Conservation (phyloP, 176 grass and related monocot species). For the Oryza officinalis region DNA sequence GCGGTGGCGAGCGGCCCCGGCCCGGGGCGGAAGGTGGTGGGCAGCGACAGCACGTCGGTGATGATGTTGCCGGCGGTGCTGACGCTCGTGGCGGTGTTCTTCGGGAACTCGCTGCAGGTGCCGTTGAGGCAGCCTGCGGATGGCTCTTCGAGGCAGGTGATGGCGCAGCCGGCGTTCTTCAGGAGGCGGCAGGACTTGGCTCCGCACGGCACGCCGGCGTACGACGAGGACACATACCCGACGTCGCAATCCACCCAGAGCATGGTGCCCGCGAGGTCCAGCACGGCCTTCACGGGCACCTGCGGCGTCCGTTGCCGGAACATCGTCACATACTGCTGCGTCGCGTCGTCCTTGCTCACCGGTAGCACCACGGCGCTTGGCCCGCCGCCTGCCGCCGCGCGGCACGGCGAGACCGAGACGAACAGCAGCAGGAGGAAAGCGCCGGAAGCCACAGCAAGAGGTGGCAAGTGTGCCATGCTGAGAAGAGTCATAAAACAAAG, state of each 20-base stretch:
- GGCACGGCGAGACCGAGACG: conserved; percentile 1
- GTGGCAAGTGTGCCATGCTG: background rate
- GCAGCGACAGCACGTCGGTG: conserved; percentile 34
- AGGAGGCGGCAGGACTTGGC: conserved; percentile 30
- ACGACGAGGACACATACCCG: conserved; percentile 43
- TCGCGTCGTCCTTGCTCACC: conserved; percentile 37
- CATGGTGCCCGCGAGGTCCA: conserved; percentile 48
- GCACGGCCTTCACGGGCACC: conserved; percentile 27
- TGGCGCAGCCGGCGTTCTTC: background rate
- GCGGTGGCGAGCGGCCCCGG: conserved; percentile 26
- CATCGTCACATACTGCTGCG: conserved; percentile 45
- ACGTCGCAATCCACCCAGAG: conserved; percentile 54
- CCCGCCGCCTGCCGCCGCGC: background rate
- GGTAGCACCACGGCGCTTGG: conserved; percentile 41
- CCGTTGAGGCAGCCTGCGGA: conserved; percentile 38
- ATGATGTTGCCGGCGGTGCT: conserved; percentile 31
- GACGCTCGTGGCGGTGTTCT: conserved; percentile 33
- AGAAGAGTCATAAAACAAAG: background rate
- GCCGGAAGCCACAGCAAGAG: background rate
- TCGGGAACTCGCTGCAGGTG: conserved; percentile 26
- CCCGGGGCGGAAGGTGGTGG: conserved; percentile 36
- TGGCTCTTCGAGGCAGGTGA: background rate
- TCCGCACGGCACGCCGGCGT: conserved; percentile 33
- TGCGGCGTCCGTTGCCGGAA: conserved; percentile 44
- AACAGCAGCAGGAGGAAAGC: background rate